These are phyloP conservation scores for Aspergillus cejpii DNA, from an alignment of 2,329 filamentous ascomycete genomes.

Conservation along the genomic window DNA sequence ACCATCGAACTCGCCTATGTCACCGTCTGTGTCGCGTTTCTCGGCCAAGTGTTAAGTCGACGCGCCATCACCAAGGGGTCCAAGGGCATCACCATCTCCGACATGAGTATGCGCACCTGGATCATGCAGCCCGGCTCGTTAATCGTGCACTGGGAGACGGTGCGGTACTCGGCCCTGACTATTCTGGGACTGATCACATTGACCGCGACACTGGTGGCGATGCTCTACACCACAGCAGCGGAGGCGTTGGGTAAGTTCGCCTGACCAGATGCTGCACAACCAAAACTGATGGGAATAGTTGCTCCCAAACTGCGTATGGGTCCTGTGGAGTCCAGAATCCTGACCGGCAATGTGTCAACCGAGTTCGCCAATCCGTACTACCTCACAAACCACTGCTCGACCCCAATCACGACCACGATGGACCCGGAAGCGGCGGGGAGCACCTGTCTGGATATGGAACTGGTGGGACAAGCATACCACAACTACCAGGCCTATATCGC, in stretches of 20 bases:
- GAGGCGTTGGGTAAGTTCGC: conserved; percentile 54
- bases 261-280: too few species aligned
- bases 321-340: conserved; percentile 42
- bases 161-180: conserved; percentile 58
- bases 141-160: conserved; percentile 60
- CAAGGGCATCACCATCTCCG: conserved; percentile 63
- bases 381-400: conserved; percentile 52
- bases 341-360: conserved; percentile 54
- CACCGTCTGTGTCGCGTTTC: conserved; percentile 65
- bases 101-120: conserved; percentile 73
- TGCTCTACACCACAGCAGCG: conserved; percentile 70
- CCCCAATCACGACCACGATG: conserved; percentile 47
- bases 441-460: conserved; percentile 63
- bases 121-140: conserved; percentile 66
- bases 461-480: conserved; percentile 61
- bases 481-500: conserved; percentile 59
- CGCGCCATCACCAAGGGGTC: conserved; percentile 57
- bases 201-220: conserved; percentile 57
- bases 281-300: conserved; percentile 41
- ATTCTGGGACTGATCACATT: conserved; percentile 60
- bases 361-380: conserved; percentile 59
- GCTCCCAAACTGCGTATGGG: conserved; percentile 63
- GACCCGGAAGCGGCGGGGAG: conserved; percentile 41
- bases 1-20: conserved; percentile 72
- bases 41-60: conserved; percentile 68